These are phyloP conservation scores for Colletotrichum cereale DNA, from an alignment of 2,329 filamentous ascomycete genomes.

Conservation along the genomic window DNA sequence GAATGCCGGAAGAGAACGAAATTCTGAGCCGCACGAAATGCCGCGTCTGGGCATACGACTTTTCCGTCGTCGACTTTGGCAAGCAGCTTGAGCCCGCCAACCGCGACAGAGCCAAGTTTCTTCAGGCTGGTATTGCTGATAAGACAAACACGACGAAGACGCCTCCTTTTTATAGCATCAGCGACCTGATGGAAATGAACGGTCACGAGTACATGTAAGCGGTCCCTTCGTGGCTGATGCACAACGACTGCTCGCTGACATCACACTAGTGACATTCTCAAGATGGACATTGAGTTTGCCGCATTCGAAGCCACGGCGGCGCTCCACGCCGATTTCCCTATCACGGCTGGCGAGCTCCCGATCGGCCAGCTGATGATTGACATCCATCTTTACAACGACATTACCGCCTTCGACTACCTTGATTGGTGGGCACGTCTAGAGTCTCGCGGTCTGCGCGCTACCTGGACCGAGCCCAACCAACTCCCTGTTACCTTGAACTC, in stretches of 20 bases:
- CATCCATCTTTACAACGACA: constrained; percentile 38
- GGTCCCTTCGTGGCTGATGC: background rate
- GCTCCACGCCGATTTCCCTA: constrained; percentile 44
- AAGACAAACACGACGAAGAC: constrained; percentile 44
- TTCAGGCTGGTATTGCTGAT: constrained; percentile 48
- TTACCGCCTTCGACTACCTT: constrained; percentile 38
- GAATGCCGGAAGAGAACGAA: constrained; percentile 47
- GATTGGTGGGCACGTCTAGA: constrained; percentile 45
- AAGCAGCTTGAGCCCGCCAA: constrained; percentile 44
- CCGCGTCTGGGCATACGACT: constrained; percentile 56
- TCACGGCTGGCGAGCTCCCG: constrained; percentile 35
- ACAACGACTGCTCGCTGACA: constrained; percentile 11
- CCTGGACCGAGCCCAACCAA: constrained; percentile 45
- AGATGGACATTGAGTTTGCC: constrained; percentile 55
- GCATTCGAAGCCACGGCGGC: constrained; percentile 50
- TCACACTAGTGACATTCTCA: constrained; percentile 51
- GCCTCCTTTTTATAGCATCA: constrained; percentile 51
- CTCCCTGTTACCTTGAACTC: constrained; percentile 41
- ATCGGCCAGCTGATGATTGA: constrained; percentile 43
- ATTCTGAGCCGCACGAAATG: constrained; percentile 54
- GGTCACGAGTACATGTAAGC: constrained; percentile 52
- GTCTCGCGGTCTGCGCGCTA: constrained; percentile 43
- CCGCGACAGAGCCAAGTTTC: constrained; percentile 48
- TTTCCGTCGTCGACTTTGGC: constrained; percentile 50
- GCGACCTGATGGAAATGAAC: constrained; percentile 53